phyloP scores from a whole-genome alignment of 2,329 filamentous ascomycete species.

The Aspergillus sp. region DNA sequence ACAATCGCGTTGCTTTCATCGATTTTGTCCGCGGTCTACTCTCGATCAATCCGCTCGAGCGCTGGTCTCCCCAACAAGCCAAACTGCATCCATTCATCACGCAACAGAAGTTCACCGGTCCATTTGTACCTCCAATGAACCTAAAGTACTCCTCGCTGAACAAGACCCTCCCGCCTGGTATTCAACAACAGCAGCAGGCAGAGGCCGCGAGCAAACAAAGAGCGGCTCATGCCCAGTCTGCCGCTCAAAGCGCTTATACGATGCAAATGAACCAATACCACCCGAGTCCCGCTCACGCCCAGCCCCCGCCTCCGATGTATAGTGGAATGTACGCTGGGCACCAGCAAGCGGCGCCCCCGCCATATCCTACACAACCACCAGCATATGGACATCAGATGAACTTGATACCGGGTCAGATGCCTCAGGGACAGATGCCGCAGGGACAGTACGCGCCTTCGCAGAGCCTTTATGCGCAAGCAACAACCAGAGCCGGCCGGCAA shows the following conservation, averaged over 20 bases:
- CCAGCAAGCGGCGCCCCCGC: constrained; percentile 73
- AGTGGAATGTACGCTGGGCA: constrained; percentile 73
- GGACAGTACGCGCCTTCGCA: constrained; percentile 73
- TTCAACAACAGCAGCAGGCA: constrained; percentile 93
- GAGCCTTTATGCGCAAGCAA: constrained; percentile 74
- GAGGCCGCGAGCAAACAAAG: constrained; percentile 93
- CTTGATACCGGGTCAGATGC: constrained; percentile 70
- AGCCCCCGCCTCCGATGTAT: constrained; percentile 67
- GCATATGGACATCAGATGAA: constrained; percentile 74
- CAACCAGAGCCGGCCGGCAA: constrained; percentile 77
- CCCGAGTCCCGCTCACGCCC: constrained; percentile 49
- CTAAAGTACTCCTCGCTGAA: constrained; percentile 84
- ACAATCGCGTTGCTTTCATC: constrained; percentile 95
- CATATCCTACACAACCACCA: constrained; percentile 74
- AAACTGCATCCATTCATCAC: constrained; percentile 98
- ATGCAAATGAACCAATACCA: constrained; percentile 64
- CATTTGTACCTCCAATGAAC: constrained; percentile 97
- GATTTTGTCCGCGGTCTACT: constrained; percentile 94
- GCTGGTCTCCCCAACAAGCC: constrained; percentile 97
- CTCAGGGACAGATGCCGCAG: constrained; percentile 66
- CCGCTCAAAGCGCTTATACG: constrained; percentile 69
- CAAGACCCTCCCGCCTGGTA: constrained; percentile 87
- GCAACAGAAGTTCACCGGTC: constrained; percentile 93
- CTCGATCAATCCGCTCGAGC: constrained; percentile 91
- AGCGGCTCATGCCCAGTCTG: constrained; percentile 71